Percentiles rank a stretch among this genome's conserved stretches.
Conservation (phyloP, 1,284 basidiomycete species). For the Stygiomarasmius scandens region DNA sequence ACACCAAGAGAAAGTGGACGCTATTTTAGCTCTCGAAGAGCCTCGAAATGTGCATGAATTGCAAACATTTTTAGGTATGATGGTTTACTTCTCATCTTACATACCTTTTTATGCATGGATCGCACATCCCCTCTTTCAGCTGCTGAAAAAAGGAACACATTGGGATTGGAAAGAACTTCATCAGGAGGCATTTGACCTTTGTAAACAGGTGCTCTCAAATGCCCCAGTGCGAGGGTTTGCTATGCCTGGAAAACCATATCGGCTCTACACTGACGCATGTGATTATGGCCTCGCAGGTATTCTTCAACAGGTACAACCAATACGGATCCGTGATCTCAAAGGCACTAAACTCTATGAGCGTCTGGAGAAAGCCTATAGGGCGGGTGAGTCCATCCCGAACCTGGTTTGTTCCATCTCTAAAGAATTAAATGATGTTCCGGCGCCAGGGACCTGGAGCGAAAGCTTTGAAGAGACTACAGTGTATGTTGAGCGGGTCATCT, state of each 20-base stretch:
- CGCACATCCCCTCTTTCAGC: constrained; percentile 27
- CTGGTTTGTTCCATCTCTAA: constrained; percentile 21
- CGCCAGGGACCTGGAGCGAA: constrained; percentile 19
- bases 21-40: constrained; percentile 23
- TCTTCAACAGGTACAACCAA: constrained; percentile 25
- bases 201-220: constrained; percentile 27
- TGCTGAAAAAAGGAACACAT: constrained; percentile 21
- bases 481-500: constrained; percentile 31
- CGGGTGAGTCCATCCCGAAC: constrained; percentile 19
- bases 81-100: constrained; percentile 32
- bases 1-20: constrained; percentile 32
- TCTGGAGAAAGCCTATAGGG: constrained; percentile 15
- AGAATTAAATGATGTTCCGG: constrained; percentile 14
- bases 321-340: constrained; percentile 14
- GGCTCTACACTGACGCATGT: constrained; percentile 42
- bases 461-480: constrained; percentile 29
- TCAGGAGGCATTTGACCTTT: constrained; percentile 25
- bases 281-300: constrained; percentile 34
- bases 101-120: constrained; percentile 34
- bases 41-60: constrained; percentile 27
- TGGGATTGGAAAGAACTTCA: constrained; percentile 32
- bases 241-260: constrained; percentile 33
- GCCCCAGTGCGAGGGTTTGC: constrained; percentile 36
- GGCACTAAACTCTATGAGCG: constrained; percentile 9
- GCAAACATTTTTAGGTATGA: constrained; percentile 32